Base-by-base conservation (phyloP, 495 filamentous ascomycete species). In the Xylaria palmicola region DNA sequence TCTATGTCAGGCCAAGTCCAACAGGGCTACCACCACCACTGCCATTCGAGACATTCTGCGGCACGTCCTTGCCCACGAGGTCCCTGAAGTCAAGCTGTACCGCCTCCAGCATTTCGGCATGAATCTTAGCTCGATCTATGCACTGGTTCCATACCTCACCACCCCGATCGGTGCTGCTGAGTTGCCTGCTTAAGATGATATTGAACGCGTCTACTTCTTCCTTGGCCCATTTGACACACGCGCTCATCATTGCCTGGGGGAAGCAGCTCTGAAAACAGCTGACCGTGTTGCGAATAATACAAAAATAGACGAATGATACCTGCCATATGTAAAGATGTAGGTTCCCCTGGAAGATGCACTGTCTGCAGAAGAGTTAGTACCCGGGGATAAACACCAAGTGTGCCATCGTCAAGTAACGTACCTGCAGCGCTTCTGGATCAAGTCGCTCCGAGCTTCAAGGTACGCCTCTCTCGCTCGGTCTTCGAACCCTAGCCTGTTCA, bases 251-350 rank as follows among this genome's bases (percentile, higher is more conserved):
- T 20, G 85, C 75, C 20, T 88, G 81, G 3, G 93, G 89, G 71
- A 98, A 99, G 70, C 92, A 96, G 62, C 85, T 81, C 70, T 96
- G 90, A 70, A 93, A 97, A 66, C 90, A 90, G 68, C 81, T 83
- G 62, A 96, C 86, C 6, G 93, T 97, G 72, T 97, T 96, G 54
- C 87, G 86, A 72, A 97, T 95, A 63, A 97, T 83, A 27, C 87
- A 90, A 79, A 99, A 99, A 73, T 96, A 96, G 52, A 97, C 92
- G 62, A 89, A 96, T 3, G 94, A 93, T n/a, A 99, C 83, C 71
- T 96, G 89, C 77, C 89, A 96, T 67, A 98, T 92, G 74, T 99
- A 97, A 8, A 90, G 83, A 15, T 88, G 89, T 6, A 98, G 84
- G 66, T 96, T 87, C 34, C 94, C 94, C 72, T 96, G 91, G 74